phyloP scores from a whole-genome alignment of 1,284 basidiomycete species.

The Papiliotrema laurentii region DNA sequence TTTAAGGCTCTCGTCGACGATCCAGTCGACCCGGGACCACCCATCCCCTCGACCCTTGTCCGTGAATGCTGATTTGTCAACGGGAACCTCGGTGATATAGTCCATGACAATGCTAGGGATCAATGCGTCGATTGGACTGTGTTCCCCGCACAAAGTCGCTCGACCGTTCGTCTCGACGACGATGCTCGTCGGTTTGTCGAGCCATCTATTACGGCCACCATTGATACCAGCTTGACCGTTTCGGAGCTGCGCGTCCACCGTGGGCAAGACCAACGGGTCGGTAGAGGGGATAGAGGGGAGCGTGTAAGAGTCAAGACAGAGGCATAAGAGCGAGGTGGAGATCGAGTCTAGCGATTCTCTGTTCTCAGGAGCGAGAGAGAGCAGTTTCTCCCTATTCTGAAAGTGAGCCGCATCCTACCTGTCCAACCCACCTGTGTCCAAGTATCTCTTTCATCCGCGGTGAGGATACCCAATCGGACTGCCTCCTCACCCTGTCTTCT shows the following conservation, averaged over 20 bases:
- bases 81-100: conserved; percentile 66
- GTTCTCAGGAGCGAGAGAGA: conserved; percentile 65
- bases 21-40: conserved; percentile 73
- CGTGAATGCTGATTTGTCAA: conserved; percentile 48
- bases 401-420: conserved; percentile 3
- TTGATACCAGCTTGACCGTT: conserved; percentile 65
- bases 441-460: conserved; percentile 71
- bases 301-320: conserved; percentile 56
- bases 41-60: conserved; percentile 24
- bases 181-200: conserved; percentile 82
- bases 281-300: conserved; percentile 48
- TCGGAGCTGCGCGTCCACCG: conserved; percentile 73
- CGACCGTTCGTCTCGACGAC: conserved; percentile 81
- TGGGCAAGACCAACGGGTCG: conserved; percentile 49
- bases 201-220: conserved; percentile 79
- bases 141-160: conserved; percentile 86
- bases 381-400: conserved; percentile 68
- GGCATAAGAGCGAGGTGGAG: conserved; percentile 68
- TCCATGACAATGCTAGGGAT: conserved; percentile 88
- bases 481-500: conserved; percentile 57
- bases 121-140: conserved; percentile 86
- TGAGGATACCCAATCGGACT: conserved; percentile 66
- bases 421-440: conserved; percentile 67
- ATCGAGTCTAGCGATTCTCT: conserved; percentile 58
- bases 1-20: conserved; percentile 60